Conservation (phyloP, 148 eudicot species). For the Salicornia ramosissima region DNA sequence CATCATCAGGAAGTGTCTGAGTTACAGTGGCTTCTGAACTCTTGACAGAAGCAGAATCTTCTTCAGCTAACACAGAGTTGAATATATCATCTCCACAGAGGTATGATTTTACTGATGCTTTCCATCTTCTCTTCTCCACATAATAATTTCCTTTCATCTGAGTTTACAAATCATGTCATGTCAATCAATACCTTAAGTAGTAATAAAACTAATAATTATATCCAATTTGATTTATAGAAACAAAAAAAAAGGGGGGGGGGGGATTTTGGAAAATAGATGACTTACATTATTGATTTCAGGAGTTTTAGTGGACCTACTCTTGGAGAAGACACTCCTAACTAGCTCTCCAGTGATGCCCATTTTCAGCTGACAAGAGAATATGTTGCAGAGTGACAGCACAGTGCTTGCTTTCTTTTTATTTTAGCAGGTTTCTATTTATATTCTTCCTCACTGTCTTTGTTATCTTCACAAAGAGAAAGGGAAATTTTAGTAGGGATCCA, state of each 20-base stretch:
- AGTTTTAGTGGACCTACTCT: slow-evolving; percentile 37
- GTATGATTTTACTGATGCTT: slow-evolving; percentile 53
- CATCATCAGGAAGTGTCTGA: slow-evolving; percentile 31
- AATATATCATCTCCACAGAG: slow-evolving; percentile 64
- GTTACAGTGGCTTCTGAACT: slow-evolving; percentile 63
- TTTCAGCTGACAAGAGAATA: slow-evolving; percentile 8
- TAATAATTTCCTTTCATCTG: slow-evolving; percentile 33
- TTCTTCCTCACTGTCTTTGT: background rate
- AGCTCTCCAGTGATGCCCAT: slow-evolving; percentile 81
- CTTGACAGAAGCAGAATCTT: slow-evolving; percentile 58
- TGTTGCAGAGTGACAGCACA: slow-evolving; percentile 23
- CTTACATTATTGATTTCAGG: slow-evolving; percentile 53
- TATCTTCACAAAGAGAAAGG: background rate
- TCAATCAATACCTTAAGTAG: background rate
- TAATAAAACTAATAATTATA: no score
- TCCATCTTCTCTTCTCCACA: slow-evolving; percentile 44
- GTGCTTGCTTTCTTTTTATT: slow-evolving; percentile 15
- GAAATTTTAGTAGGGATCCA: no score
- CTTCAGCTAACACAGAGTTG: slow-evolving; percentile 54
- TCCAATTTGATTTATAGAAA: background rate
- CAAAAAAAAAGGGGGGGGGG: no score
- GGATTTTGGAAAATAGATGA: slow-evolving; percentile 4
- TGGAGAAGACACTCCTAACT: slow-evolving; percentile 76
- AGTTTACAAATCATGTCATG: slow-evolving; percentile 4
- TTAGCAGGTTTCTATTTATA: background rate